phyloP scores from a whole-genome alignment of 192 early-diverging fungal genomes.

The Glomus cerebriforme region DNA sequence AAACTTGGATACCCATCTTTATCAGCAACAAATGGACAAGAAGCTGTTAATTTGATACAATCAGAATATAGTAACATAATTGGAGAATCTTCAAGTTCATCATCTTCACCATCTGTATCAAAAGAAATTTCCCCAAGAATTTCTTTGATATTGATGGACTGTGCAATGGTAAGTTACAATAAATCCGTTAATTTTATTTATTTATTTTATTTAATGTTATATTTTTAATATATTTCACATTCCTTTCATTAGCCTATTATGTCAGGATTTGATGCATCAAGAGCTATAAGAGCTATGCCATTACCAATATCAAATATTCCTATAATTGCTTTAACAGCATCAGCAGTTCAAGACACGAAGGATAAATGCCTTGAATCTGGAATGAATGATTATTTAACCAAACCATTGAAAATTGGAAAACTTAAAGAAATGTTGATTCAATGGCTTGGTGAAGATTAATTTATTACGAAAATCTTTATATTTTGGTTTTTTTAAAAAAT shows the following conservation, averaged over 20 bases:
- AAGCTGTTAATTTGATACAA: slow-evolving; percentile 43
- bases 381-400: slow-evolving; percentile 52
- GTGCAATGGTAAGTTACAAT: slow-evolving; percentile 48
- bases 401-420: slow-evolving; percentile 47
- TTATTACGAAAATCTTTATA: no score
- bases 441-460: slow-evolving; percentile 38
- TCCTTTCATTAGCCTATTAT: slow-evolving; percentile 46
- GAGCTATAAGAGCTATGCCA: slow-evolving; percentile 49
- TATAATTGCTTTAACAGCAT: slow-evolving; percentile 63
- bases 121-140: slow-evolving; percentile 6
- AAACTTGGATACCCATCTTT: slow-evolving; percentile 51
- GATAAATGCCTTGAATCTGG: slow-evolving; percentile 49
- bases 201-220: background rate
- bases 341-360: slow-evolving; percentile 51
- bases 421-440: slow-evolving; percentile 43
- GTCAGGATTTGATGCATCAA: slow-evolving; percentile 57
- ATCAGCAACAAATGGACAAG: slow-evolving; percentile 56
- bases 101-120: background rate
- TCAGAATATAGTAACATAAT: background rate
- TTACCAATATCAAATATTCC: slow-evolving; percentile 37
- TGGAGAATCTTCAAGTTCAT: background rate
- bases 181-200: background rate
- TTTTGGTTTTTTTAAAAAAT: no score
- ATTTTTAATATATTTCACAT: background rate
- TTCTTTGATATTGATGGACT: slow-evolving; percentile 54